Evolutionary conservation across 2,329 filamentous ascomycete genomes (phyloP), one percentile per base, ranked within the genome.

Genomic region (Aspergillus tubingensis): DNA sequence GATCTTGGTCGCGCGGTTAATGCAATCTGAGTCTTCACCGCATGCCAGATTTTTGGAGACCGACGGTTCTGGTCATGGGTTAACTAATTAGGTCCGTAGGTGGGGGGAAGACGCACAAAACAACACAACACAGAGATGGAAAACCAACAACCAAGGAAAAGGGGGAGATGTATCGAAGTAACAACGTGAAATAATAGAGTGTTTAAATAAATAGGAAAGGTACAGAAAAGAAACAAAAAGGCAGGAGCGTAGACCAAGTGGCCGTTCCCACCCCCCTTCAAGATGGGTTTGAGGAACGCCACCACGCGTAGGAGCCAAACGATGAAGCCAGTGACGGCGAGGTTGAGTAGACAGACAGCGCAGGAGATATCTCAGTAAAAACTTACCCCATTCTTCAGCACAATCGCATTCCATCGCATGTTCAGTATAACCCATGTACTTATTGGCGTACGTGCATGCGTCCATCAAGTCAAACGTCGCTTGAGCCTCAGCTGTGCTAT

Each of bases 1-100:
- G 86, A 98, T 96, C 77, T 97, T 98, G 60, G 94, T 98, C 60
- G 92, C 91, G 71, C 95, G 91, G 77, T 99, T 99, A 82, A 99
- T 99, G 79, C 95, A 99, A 77, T 98, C 94, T 15, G 93, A 96
- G 77, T 97, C 92, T 70, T 97, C 93, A 66, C 91, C 94, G 76
- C 95, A 99, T 53, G 95, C 93, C 78, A 89, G 79, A 76, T 99
- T 99, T 59, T 72, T 77, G 62, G 79, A 78, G 23, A 78, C 77
- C 17, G 78, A 71, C 54, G 80, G 48, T 72, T 87, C 85, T 86
- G 69, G 47, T 56, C 2, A 56, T 17, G 30, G 19, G 43, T 62
- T 61, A 63, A 30, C 32, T 36, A 23, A 15, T 17, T 47, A 27
- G 48, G 23, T 39, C 13, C 21, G 47, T 13, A 30, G 21, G 15